Percentiles rank a stretch among this genome's conserved stretches.
Conservation (phyloP, 2,329 filamentous ascomycete species). For the Sclerotinia glacialis region DNA sequence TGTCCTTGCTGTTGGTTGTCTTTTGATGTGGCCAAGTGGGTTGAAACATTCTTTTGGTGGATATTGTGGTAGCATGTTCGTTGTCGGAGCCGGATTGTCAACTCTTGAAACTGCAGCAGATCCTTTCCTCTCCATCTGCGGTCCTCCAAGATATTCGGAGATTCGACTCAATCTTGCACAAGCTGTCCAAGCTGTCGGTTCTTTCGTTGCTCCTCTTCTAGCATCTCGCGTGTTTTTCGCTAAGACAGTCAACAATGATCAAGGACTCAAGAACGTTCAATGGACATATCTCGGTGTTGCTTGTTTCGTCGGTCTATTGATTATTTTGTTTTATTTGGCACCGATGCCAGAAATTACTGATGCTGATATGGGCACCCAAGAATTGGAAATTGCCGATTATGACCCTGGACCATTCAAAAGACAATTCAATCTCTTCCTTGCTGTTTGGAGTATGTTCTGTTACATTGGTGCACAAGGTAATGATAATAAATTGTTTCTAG, state of each 20-base stretch:
- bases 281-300: slow-evolving; percentile 53
- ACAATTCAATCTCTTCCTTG: slow-evolving; percentile 74
- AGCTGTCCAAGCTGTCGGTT: slow-evolving; percentile 73
- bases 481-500: rapidly evolving
- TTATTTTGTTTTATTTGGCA: slow-evolving; percentile 61
- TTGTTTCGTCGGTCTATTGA: slow-evolving; percentile 64
- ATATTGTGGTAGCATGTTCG: slow-evolving; percentile 70
- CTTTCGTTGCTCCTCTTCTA: slow-evolving; percentile 69
- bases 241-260: slow-evolving; percentile 47
- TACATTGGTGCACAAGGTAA: slow-evolving; percentile 67
- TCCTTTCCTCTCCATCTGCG: slow-evolving; percentile 53
- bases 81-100: slow-evolving; percentile 70
- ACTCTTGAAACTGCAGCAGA: slow-evolving; percentile 77
- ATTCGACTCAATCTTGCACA: slow-evolving; percentile 75
- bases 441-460: slow-evolving; percentile 72
- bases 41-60: slow-evolving; percentile 64
- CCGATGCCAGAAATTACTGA: slow-evolving; percentile 71
- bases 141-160: slow-evolving; percentile 68
- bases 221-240: slow-evolving; percentile 73
- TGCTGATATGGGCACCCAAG: slow-evolving; percentile 66
- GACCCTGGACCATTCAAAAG: slow-evolving; percentile 63
- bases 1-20: slow-evolving; percentile 62
- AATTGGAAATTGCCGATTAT: slow-evolving; percentile 43
- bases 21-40: slow-evolving; percentile 57
- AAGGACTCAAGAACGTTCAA: slow-evolving; percentile 57